Evolutionary conservation across 2,329 filamentous ascomycete species (phyloP), one percentile per base, ranked within the genome.

Genomic region (Xylaria arbuscula): DNA sequence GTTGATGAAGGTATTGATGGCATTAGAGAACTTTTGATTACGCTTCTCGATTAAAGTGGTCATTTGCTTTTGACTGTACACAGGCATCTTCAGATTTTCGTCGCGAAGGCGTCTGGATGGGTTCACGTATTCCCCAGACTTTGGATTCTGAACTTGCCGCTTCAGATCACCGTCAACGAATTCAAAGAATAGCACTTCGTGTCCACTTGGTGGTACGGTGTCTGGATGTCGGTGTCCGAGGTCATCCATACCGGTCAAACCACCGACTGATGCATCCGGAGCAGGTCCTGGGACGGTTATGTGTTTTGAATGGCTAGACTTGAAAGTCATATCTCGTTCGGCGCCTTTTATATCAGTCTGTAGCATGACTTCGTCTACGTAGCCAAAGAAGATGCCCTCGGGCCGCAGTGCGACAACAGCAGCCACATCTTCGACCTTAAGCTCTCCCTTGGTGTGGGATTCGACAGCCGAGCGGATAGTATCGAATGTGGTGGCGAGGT

Each of bases 41-140:
- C 96, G 86, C 81, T 95, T 96, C 80, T 95, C 93, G 73, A 99
- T 98, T 72, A 98, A 79, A 61, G 86, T 87, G 77, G 92, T 90
- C 92, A 98, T 93, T 80, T 97, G 93, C 79, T 94, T 94, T 80
- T 97, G 94, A 71, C 93, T 93, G 81, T 90, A 98, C 9, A 97
- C 92, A 0, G 95, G 96, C 89, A 98, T 93, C 80, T 92, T 97
- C 72, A 98, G 78, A 68, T 93, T 89, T 75, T 97, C 94, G 22
- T 94, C 88, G 67, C 89, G 86, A 70, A 94, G 83, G 75, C 88
- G 92, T 66, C 89, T 86, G 13, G 85, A 89, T 0, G 91, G 86
- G 63, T 90, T 91, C 0, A 86, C 89, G 0, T 90, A 86, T 78
- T 94, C 89, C 0, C 92, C 92, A 0, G 91, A 93, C 78, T 92